Evolutionary conservation across 2,329 filamentous ascomycete species (phyloP), one percentile per base, ranked within the genome.

Genomic region (Neofusicoccum sp.): DNA sequence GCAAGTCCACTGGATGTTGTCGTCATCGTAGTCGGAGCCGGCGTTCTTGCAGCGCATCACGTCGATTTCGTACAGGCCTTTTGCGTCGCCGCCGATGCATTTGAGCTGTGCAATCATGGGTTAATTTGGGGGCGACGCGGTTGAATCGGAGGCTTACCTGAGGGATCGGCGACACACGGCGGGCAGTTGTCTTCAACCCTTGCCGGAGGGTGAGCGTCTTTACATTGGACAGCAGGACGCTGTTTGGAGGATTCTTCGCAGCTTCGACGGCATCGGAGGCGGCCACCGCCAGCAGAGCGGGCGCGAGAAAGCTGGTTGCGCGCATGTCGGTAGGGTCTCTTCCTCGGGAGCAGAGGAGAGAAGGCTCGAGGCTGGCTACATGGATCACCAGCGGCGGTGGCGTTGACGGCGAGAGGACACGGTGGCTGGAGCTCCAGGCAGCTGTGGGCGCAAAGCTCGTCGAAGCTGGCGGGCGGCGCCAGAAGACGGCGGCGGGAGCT

Each of bases 1-100:
- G 76, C 93, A 99, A 30, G 90, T 90, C 93, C 93, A 99, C 76
- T 96, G 88, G 38, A 97, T 83, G 71, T 96, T 89, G 4, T 56
- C 40, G 75, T 95, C 87, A 64, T 86, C 85, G 79, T 97, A 97
- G 63, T 89, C 89, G 31, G 85, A 80, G 63, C 93, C 95, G 63
- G 89, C 83, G 78, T 98, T 98, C 64, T 84, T 88, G 82, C 93
- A 99, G 69, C 91, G 90, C 88, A 98, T 90, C 11, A 89, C 79
- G 67, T 96, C 89, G 63, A 96, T 78, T 28, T 85, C 78, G 79
- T 93, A 89, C 60, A 93, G 82, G 40, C 82, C 79, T 61, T 77
- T 74, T 58, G 80, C 60, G 7, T 78, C 82, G 58, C 86, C 82
- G 30, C 89, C 91, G 60, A 89, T 77, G 78, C 93, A 97, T 69